phyloP scores from a whole-genome alignment of 2,329 filamentous ascomycete genomes.

The Ophiostoma himal-ulmi region DNA sequence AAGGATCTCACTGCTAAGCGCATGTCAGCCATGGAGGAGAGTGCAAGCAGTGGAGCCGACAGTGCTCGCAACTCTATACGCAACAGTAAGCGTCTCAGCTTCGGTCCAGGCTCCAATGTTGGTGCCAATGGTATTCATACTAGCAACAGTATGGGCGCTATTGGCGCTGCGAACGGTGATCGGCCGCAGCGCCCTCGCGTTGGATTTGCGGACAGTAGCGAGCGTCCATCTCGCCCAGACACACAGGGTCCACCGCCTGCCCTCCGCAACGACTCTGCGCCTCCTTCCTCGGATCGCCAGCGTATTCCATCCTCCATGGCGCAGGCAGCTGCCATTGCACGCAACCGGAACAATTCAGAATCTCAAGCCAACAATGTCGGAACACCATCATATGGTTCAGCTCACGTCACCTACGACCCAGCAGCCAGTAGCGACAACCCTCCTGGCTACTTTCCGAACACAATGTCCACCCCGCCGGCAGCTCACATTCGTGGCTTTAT shows the following conservation, averaged over 20 bases:
- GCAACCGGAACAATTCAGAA: slow-evolving; percentile 47
- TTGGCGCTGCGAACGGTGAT: slow-evolving; percentile 19
- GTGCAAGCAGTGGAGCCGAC: slow-evolving; percentile 33
- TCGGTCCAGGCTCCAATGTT: slow-evolving; percentile 35
- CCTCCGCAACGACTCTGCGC: slow-evolving; percentile 47
- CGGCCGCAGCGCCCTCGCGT: slow-evolving; percentile 36
- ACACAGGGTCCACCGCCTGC: slow-evolving; percentile 39
- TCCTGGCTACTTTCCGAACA: neutral
- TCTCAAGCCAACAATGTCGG: slow-evolving; percentile 30
- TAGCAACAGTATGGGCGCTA: slow-evolving; percentile 25
- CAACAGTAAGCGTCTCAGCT: slow-evolving; percentile 52
- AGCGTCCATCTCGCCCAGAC: slow-evolving; percentile 49
- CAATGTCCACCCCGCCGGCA: slow-evolving; percentile 28
- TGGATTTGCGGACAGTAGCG: slow-evolving; percentile 53
- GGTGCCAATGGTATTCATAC: neutral
- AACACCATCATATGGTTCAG: neutral
- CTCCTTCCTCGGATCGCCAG: slow-evolving; percentile 39
- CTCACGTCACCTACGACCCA: neutral
- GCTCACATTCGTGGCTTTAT: slow-evolving; percentile 36
- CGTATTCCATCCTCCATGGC: slow-evolving; percentile 35
- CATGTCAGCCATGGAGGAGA: slow-evolving; percentile 60
- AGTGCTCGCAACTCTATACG: slow-evolving; percentile 53
- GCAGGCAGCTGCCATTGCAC: slow-evolving; percentile 30
- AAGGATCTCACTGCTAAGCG: slow-evolving; percentile 81
- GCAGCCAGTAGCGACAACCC: neutral